Evolutionary conservation across 2,329 filamentous ascomycete genomes (phyloP).

Genomic region (Microcyclosporella mali): DNA sequence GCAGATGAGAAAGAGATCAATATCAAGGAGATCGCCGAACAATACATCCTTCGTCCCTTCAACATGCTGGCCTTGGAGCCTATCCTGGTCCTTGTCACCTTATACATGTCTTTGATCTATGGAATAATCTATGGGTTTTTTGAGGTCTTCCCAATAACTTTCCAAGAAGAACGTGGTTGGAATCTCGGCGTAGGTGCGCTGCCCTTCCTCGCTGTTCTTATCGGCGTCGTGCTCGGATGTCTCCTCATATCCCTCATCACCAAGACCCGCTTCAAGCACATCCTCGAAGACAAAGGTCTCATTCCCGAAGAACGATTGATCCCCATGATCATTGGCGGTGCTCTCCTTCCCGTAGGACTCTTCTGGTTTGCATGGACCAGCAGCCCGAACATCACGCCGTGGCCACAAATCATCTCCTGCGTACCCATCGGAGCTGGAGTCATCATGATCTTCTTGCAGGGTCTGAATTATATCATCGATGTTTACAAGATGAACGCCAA

Average conservation of each 20-base stretch:
- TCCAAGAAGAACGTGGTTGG: constrained; percentile 22
- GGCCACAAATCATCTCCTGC: constrained; percentile 36
- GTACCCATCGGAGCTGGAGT: constrained; percentile 36
- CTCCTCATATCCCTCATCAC: constrained; percentile 18
- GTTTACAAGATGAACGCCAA: constrained; percentile 37
- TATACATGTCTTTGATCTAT: constrained; percentile 31
- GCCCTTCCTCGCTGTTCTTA: constrained; percentile 22
- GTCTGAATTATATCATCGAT: constrained; percentile 43
- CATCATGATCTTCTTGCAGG: constrained; percentile 34
- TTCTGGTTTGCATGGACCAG: constrained; percentile 54
- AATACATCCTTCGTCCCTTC: constrained; percentile 47
- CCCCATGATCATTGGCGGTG: constrained; percentile 40
- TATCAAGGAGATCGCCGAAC: constrained; percentile 43
- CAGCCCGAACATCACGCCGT: constrained; percentile 33
- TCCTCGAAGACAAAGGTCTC: constrained; percentile 14
- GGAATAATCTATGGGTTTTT: constrained; percentile 30
- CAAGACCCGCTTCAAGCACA: constrained; percentile 19
- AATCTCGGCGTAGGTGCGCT: constrained; percentile 22
- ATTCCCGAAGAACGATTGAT: constrained; percentile 41
- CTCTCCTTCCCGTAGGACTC: constrained; percentile 38
- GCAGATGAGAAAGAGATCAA: constrained; percentile 40
- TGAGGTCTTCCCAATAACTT: constrained; percentile 27
- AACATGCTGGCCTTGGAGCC: constrained; percentile 35
- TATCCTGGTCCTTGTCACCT: constrained; percentile 44
- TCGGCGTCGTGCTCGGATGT: constrained; percentile 22